Evolutionary conservation across 371 early-diverging fungal species (phyloP), one percentile per base, ranked within the genome.

Genomic region (Mucor circinelloides): DNA sequence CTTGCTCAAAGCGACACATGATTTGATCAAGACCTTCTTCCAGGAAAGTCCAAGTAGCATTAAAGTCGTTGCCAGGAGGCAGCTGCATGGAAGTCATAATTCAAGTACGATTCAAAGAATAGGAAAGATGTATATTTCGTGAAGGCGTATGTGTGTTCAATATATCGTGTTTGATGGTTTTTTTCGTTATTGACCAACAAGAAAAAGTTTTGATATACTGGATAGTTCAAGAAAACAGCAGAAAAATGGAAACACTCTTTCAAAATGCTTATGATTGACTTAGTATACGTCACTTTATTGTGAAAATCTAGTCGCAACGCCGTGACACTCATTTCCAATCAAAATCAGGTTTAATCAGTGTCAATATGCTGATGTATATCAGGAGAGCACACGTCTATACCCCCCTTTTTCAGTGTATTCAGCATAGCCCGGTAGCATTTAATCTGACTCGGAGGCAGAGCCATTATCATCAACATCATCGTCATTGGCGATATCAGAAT

Each of bases 11-110:
- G 9, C 89, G 80, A 64, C 85, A 85, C 84, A 96, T 87, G 75
- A 97, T 92, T 69, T 87, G 87, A 72, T 94, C 89, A 65, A 95
- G 83, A 30, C 96, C 95, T 46, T 80, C 83, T 70, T 90, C 87
- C 30, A 97, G 75, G 55, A 86, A 87, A 25, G 70, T 69, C 96
- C 96, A 95, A n/a, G 93, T 93, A 21, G 85, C 84, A 56, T 81
- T 73, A 59, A 90, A 84, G 66, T 87, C 87, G 63, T 70, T 79
- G 38, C 79, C 76, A 27, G 80, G 73, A 31, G 83, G 83, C 58
- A 83, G 61, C 58, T 72, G 74, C 68, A 64, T 67, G 28, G 69
- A 56, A 42, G 65, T 68, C 74, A 73, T 76, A 25, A 40, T 63
- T 44, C 25, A 42, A 42, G 17, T 42, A 5, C 17, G n/a, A 17